Evolutionary conservation across 441 rosid species (phyloP), one percentile per base, ranked within the genome.

Genomic region (Erodium texanum): DNA sequence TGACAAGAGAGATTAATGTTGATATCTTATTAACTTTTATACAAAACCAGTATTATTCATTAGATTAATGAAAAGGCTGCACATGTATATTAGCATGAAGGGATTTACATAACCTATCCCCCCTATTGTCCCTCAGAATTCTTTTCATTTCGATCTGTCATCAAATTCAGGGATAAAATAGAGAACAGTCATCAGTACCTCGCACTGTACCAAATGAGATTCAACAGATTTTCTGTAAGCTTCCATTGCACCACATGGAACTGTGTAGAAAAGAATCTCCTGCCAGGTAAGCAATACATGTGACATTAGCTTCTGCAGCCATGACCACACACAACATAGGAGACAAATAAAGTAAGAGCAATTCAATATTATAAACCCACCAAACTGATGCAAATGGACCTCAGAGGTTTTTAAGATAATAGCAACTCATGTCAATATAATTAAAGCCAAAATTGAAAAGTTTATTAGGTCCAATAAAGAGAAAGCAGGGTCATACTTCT

Each of bases 181-280:
- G n/a, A 64, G 6, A 32, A 32, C 36, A 32, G 6, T 5, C 36
- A 52, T 71, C 54, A 70, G 72, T 81, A 96, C 99, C 88, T 91
- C 92, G 71, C 78, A 76, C 73, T 80, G 89, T 38, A 73, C 76
- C 62, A 86, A 76, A 81, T 86, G 87, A 77, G 88, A 86, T 79
- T 88, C 97, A 77, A 96, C 89, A 70, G 92, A 91, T 66, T 75
- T 82, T 75, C 89, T 80, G 82, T 96, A 96, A 58, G 81, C 70
- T 74, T 80, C 93, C 87, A 84, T 86, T 74, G 99, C 97, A 71
- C 97, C 89, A 1, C 84, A 76, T 45, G 99, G 93, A 77, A 96
- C 83, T 18, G 93, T 90, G 80, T 93, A 91, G 81, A 93, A 96
- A 67, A 96, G 88, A 83, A 89, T 91, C 80, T 91, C 95, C 99